phyloP scores from a whole-genome alignment of 768 basidiomycete genomes.

The Ramaria rubella region DNA sequence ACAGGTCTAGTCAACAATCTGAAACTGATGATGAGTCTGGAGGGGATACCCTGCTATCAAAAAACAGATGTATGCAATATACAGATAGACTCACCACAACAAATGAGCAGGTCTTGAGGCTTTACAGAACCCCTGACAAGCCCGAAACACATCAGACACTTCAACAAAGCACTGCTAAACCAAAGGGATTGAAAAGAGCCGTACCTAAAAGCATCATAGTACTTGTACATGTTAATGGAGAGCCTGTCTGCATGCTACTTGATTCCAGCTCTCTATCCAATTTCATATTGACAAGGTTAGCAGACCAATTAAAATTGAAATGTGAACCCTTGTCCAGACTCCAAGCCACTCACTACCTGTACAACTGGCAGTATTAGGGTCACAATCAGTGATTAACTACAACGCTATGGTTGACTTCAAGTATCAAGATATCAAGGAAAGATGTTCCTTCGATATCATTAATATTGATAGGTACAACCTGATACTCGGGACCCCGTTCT shows the following conservation, averaged over 20 bases:
- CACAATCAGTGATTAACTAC: conserved; percentile 31
- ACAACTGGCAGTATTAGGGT: conserved; percentile 38
- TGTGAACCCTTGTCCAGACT: conserved; percentile 22
- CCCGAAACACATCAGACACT: no score
- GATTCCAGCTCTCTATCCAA: conserved; percentile 16
- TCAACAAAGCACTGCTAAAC: background rate
- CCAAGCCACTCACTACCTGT: conserved; percentile 30
- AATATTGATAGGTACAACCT: conserved; percentile 35
- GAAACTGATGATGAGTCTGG: no score
- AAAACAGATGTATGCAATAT: no score
- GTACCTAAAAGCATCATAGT: conserved; percentile 8
- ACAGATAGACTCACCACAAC: no score
- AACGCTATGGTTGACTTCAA: conserved; percentile 19
- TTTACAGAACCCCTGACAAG: no score
- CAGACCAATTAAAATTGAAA: conserved; percentile 25
- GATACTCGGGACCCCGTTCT: conserved; percentile 28
- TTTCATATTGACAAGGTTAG: conserved; percentile 15
- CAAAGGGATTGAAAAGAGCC: background rate
- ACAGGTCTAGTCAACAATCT: no score
- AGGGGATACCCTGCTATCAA: no score
- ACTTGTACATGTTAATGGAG: conserved; percentile 9
- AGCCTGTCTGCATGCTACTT: conserved; percentile 8
- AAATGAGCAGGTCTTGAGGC: no score
- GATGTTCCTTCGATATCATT: conserved; percentile 29
- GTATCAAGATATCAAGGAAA: conserved; percentile 31